Evolutionary conservation across 164 flowering plant species (phyloP), one percentile per base, ranked within the genome.

Genomic region (Chimonanthus praecox): DNA sequence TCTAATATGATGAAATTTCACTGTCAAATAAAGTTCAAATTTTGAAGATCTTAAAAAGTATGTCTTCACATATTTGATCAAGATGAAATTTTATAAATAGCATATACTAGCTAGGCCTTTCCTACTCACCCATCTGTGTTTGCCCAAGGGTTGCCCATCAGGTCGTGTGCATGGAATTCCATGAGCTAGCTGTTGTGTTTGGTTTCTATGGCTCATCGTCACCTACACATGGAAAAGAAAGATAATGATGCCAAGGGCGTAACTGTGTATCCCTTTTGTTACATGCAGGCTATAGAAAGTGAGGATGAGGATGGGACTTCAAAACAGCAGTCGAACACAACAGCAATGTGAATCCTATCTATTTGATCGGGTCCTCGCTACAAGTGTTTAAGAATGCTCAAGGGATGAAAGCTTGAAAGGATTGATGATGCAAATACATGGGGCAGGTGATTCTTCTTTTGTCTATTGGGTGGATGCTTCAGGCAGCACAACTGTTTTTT

Each of bases 291-390:
- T 54, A 4, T 54, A 10, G 60, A 54, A 54, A 54, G 60, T 15
- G 60, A 54, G 60, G 68, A 66, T 66, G 68, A 66, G 3, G 68
- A 66, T 66, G 68, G 45, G 68, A 66, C 44, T 13, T 44, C 68
- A 4, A 66, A 46, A 66, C 7, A 66, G 68, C 46, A 43, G 47
- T 33, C 16, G 47, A 11, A 45, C 48, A 44, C 68, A 15, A 45
- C 18, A 4, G 5, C 47, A 3, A n/a, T 54, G 60, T 54, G 16
- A 54, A 54, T 54, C 16, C n/a, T 2, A 3, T 11, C 16, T 54
- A 54, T 54, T 4, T 54, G n/a, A 54, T 11, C 16, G 60, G 60
- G 5, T 54, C 60, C 60, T n/a, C 16, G 4, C n/a, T 54, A 54
- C 60, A 54, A 54, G 60, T 54, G 60, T 13, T 33, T 4, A 54